phyloP scores from a whole-genome alignment of 306 rosid genomes.

The Phaseolus lunatus region DNA sequence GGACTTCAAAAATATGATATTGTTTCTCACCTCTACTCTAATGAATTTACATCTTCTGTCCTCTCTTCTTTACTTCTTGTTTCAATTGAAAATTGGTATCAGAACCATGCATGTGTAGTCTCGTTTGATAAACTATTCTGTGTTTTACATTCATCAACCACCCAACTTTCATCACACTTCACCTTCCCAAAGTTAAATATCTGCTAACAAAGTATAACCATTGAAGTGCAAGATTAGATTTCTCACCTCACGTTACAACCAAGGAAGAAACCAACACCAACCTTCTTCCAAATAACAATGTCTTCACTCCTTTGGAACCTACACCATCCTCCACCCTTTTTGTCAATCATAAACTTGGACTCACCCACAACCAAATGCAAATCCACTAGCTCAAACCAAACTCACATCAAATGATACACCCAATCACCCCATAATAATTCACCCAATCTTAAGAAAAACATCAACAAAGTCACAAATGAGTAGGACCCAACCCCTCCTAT shows the following conservation, averaged over 20 bases:
- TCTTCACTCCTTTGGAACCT: constrained; percentile 48
- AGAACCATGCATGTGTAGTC: too few species aligned
- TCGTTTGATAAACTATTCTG: background rate
- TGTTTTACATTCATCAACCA: background rate
- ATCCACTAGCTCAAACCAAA: constrained; percentile 21
- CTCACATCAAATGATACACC: constrained; percentile 17
- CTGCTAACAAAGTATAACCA: background rate
- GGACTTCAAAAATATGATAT: background rate
- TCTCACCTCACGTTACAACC: constrained; percentile 19
- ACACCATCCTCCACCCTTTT: constrained; percentile 1
- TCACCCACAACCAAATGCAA: background rate
- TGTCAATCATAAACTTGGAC: background rate
- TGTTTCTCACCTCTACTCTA: constrained; percentile 20
- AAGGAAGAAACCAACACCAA: constrained; percentile 46
- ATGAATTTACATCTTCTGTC: too few species aligned
- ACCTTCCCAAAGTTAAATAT: background rate
- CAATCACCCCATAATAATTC: constrained; percentile 6
- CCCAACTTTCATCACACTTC: background rate
- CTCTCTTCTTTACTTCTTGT: too few species aligned
- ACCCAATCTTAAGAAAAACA: background rate
- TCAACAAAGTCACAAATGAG: constrained; percentile 29
- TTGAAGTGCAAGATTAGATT: background rate
- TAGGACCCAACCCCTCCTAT: constrained; percentile 41
- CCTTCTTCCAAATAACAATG: constrained; percentile 45
- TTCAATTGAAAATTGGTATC: background rate